phyloP scores from a whole-genome alignment of 768 basidiomycete species.

The Kwoniella shandongensis region DNA sequence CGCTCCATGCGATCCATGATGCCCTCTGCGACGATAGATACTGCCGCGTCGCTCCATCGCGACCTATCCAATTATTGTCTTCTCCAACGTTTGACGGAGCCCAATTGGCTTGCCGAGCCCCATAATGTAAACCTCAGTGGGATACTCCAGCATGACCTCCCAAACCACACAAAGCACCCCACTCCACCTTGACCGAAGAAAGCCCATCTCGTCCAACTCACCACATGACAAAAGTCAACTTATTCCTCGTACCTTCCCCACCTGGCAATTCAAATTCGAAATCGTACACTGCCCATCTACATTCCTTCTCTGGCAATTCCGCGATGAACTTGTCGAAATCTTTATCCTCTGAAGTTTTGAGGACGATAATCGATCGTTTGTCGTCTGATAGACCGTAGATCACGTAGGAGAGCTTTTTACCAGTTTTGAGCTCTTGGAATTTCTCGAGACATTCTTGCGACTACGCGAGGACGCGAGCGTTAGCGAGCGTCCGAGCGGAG shows the following conservation, averaged over 20 bases:
- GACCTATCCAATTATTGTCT: no score
- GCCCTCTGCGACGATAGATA: no score
- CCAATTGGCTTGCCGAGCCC: no score
- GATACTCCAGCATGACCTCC: no score
- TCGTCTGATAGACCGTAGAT: conserved; percentile 64
- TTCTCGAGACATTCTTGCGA: conserved; percentile 65
- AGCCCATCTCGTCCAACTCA: conserved; percentile 62
- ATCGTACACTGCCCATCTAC: conserved; percentile 91
- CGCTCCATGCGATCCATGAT: no score
- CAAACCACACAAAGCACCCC: no score
- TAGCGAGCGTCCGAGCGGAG: neutral
- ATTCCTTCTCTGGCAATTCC: conserved; percentile 71
- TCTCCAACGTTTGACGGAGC: no score
- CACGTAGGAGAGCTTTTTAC: conserved; percentile 78
- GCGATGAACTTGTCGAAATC: conserved; percentile 71
- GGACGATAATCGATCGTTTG: conserved; percentile 67
- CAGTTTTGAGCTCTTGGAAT: conserved; percentile 72
- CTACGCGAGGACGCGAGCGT: conserved; percentile 46
- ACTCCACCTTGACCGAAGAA: no score
- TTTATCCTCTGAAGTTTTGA: conserved; percentile 61
- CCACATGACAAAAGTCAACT: conserved; percentile 82
- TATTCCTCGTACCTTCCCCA: conserved; percentile 75
- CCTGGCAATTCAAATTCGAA: conserved; percentile 68
- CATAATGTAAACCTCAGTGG: no score
- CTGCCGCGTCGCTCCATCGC: no score